Evolutionary conservation across 2,329 filamentous ascomycete genomes (phyloP).

Genomic region (Colletotrichum musae): DNA sequence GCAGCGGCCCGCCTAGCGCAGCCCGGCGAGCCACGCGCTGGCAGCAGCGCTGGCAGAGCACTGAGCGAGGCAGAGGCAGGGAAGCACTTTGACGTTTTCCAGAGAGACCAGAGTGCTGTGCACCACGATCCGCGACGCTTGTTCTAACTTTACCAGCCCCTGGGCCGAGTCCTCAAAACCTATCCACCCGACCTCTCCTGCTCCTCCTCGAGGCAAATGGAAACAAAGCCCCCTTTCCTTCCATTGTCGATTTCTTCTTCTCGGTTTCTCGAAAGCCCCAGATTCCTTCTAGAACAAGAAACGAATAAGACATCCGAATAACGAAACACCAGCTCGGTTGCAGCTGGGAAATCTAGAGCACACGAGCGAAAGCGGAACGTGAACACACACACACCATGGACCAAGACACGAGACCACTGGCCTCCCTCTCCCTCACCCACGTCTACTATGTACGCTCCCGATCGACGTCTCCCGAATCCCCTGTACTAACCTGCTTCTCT

Average conservation of each 20-base stretch:
- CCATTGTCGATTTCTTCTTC: neutral
- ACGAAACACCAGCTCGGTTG: neutral
- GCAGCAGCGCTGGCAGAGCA: neutral
- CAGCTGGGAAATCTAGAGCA: conserved; percentile 20
- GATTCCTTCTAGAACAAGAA: too few relatives aligned
- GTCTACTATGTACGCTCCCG: conserved; percentile 80
- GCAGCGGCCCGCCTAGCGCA: too few relatives aligned
- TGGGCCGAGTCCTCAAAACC: conserved; percentile 21
- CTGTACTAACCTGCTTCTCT: conserved; percentile 2
- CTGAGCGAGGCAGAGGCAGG: neutral
- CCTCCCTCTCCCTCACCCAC: conserved; percentile 94
- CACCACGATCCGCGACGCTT: conserved; percentile 39
- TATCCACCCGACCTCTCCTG: too few relatives aligned
- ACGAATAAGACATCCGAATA: neutral
- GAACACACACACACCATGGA: conserved; percentile 43
- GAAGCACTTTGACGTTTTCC: conserved; percentile 36
- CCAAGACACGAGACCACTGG: conserved; percentile 70
- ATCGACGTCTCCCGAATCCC: neutral
- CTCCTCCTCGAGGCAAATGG: conserved; percentile 13
- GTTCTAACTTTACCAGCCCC: conserved; percentile 39
- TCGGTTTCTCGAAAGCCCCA: neutral
- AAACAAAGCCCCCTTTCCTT: neutral
- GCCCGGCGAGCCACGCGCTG: neutral
- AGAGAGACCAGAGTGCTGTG: conserved; percentile 35
- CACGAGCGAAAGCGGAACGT: conserved; percentile 13